These are phyloP conservation scores for Hsuehochloa calcarea DNA, from an alignment of 176 grass and related monocot genomes.

Conservation along the genomic window DNA sequence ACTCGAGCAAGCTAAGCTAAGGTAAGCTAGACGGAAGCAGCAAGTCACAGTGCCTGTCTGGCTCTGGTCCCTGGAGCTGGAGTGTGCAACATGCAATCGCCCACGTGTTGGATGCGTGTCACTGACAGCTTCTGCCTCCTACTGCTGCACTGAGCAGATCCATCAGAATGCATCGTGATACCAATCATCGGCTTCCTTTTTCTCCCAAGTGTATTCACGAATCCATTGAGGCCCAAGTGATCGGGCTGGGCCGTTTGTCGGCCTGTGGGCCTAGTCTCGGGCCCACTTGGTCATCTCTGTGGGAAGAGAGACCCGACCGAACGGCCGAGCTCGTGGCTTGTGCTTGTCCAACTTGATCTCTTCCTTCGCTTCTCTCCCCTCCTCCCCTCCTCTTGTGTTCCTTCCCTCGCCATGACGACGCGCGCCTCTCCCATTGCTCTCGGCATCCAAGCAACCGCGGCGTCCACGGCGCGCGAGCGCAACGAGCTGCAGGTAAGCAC, in stretches of 20 bases:
- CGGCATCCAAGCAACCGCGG: slow-evolving; percentile 28
- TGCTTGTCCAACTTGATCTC: neutral
- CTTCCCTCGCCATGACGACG: slow-evolving; percentile 35
- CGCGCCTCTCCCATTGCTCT: slow-evolving; percentile 23
- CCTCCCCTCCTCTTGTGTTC: neutral
- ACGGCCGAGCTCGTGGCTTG: neutral
- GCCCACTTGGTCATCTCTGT: neutral
- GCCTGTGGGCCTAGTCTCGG: neutral
- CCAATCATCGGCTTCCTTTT: neutral
- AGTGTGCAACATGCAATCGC: slow-evolving; percentile 27
- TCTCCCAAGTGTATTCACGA: neutral
- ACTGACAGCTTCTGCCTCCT: slow-evolving; percentile 3
- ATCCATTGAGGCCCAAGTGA: fast-evolving
- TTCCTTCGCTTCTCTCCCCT: slow-evolving; percentile 23
- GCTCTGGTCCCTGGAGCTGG: neutral
- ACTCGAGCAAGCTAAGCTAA: neutral
- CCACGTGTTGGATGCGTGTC: slow-evolving; percentile 33
- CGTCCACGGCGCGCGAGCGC: slow-evolving; percentile 19
- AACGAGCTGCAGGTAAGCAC: slow-evolving; percentile 33
- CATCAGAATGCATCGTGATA: neutral
- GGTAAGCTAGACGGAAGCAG: slow-evolving; percentile 2
- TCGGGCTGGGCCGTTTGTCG: neutral
- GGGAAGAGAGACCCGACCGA: neutral
- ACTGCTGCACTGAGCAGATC: slow-evolving; percentile 3
- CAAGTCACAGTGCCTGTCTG: neutral